Base-by-base conservation (phyloP, 2,329 filamentous ascomycete genomes). In the Ascochyta fabae region DNA sequence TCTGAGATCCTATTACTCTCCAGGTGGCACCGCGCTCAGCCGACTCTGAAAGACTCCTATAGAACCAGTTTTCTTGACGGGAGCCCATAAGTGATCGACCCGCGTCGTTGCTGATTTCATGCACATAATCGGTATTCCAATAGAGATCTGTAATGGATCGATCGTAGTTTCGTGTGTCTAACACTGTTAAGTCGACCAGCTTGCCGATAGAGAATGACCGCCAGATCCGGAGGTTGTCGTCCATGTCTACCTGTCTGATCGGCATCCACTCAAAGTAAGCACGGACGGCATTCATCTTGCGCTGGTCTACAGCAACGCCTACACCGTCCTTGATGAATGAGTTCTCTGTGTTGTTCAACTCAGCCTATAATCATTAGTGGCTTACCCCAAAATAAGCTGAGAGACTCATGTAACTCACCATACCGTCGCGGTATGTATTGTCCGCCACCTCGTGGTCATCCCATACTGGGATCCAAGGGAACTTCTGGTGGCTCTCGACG, bases 1-100 rank as follows among this genome's bases (percentile, higher is more conserved):
- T 85, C 70, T 91, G 89, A 24, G 86, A 88, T 9, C 89, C 89
- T 39, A 92, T 82, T 16, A 92, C 71, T 36, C 89, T 81, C 89
- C 89, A 92, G 0, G 83, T 81, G 0, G 88, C 86, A 23, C 86
- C 86, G n/a, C 88, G 83, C 15, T 83, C 66, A n/a, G 83, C 79
- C 0, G 86, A 88, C 44, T 81, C 71, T 5, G 79, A 80, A 7
- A 90, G 77, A 38, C 80, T 76, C 41, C 66, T 65, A 62, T 75
- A 75, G 59, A 76, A 75, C 90, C 90, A 92, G 63, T 85, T 84
- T 72, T 92, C 90, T 69, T 92, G 89, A 10, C 83, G 83, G 1
- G 82, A 79, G 3, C 89, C 89, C 88, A 92, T 91, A 61, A 92
- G 76, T 0, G 83, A 84, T 4, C 89, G 84, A 6, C 85, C 83